Evolutionary conservation across 345 rosid genomes (phyloP).

Genomic region (Sonneratia caseolaris): DNA sequence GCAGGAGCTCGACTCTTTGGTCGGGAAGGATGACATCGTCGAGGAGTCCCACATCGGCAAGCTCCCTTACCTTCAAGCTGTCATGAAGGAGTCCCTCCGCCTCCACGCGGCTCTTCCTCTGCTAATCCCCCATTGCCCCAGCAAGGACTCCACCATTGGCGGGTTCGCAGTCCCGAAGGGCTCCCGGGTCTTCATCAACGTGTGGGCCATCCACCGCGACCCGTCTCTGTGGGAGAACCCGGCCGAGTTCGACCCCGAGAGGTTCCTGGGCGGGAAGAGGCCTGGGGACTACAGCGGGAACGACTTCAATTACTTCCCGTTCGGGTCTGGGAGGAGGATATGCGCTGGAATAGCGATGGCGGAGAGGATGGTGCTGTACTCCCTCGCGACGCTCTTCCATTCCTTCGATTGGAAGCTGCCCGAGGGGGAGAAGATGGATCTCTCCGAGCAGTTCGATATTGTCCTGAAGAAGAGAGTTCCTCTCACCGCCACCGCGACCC

Average conservation of each 20-base stretch:
- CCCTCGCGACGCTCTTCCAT: conserved; percentile 12
- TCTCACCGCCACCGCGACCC: conserved; percentile 8
- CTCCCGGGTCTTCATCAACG: conserved; percentile 10
- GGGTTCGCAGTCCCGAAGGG: conserved; percentile 13
- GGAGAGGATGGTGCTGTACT: conserved; percentile 13
- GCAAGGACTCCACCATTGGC: conserved; percentile 4
- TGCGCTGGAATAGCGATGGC: conserved; percentile 14
- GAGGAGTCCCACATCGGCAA: conserved; percentile 16
- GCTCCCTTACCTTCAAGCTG: conserved; percentile 12
- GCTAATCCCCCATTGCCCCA: conserved; percentile 14
- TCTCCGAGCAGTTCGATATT: conserved; percentile 12
- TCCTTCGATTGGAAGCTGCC: conserved; percentile 14
- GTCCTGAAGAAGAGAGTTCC: conserved; percentile 14
- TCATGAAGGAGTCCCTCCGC: conserved; percentile 15
- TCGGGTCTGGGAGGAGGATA: conserved; percentile 14
- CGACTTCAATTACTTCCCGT: conserved; percentile 9
- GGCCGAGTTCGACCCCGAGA: conserved; percentile 9
- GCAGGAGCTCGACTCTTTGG: conserved; percentile 7
- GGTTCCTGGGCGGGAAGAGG: conserved; percentile 5
- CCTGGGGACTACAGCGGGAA: conserved; percentile 3
- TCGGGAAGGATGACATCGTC: conserved; percentile 7
- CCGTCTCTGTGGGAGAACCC: conserved; percentile 12
- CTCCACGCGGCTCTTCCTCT: conserved; percentile 15
- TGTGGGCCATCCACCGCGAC: conserved; percentile 16
- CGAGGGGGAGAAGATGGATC: conserved; percentile 11